Conservation (phyloP, 2,329 filamentous ascomycete genomes). For the Colletotrichum truncatum region DNA sequence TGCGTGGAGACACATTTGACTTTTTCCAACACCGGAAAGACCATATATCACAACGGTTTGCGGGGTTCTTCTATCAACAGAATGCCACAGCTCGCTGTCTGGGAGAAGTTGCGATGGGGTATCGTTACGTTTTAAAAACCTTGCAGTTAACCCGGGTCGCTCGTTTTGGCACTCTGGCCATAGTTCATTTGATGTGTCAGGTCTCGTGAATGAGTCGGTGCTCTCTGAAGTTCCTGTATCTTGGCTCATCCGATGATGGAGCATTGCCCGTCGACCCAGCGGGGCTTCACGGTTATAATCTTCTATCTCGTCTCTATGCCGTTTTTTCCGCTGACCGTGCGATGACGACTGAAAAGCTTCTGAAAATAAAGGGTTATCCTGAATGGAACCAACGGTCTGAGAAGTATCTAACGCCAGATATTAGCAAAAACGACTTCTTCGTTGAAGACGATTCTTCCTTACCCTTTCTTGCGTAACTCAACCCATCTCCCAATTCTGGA, state of each 20-base stretch:
- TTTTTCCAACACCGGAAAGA: slow-evolving; percentile 1
- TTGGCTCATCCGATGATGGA: background rate
- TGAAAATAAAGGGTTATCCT: too few relatives aligned
- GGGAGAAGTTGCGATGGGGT: background rate
- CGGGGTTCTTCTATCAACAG: background rate
- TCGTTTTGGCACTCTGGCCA: background rate
- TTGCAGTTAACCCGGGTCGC: background rate
- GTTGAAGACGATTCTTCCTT: background rate
- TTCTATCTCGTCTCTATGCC: too few relatives aligned
- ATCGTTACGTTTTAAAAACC: background rate
- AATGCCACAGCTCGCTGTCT: background rate
- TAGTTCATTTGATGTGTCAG: background rate
- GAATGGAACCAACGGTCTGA: too few relatives aligned
- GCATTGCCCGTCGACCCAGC: too few relatives aligned
- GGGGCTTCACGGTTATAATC: too few relatives aligned
- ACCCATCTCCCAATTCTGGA: background rate
- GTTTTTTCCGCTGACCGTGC: too few relatives aligned
- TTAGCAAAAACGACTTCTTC: too few relatives aligned
- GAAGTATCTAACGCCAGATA: too few relatives aligned
- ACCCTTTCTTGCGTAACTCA: background rate
- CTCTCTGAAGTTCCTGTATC: background rate
- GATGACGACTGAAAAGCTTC: too few relatives aligned
- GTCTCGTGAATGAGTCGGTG: background rate
- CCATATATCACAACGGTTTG: background rate
- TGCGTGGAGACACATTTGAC: background rate